phyloP scores from a whole-genome alignment of 2,329 filamentous ascomycete genomes.

The Pyrenochaeta sp. region DNA sequence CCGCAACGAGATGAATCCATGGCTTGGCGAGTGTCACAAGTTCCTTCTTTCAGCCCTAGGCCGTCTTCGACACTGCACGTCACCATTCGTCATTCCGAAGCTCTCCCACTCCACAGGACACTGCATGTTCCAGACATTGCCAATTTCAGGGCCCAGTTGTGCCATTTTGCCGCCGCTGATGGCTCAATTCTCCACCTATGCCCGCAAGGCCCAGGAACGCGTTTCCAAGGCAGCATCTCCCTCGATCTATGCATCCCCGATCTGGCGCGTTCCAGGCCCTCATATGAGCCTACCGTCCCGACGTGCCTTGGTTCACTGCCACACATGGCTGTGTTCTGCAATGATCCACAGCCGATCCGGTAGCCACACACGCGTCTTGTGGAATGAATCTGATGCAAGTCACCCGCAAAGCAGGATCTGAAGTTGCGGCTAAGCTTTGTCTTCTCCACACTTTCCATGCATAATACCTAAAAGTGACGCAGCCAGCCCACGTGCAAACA shows the following conservation, averaged over 20 bases:
- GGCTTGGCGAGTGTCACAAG: not conserved
- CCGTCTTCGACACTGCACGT: conserved; percentile 9
- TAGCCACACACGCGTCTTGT: conserved; percentile 4
- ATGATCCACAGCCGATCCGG: conserved; percentile 12
- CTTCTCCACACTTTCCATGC: conserved; percentile 29
- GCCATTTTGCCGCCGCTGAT: conserved; percentile 5
- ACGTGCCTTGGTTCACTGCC: conserved; percentile 23
- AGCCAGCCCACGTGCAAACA: conserved; percentile 24
- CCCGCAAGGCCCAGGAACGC: conserved; percentile 11
- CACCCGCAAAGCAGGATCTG: conserved; percentile 30
- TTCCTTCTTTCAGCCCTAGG: not conserved
- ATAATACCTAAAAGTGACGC: conserved; percentile 33
- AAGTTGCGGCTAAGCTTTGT: conserved; percentile 31
- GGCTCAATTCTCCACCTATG: conserved; percentile 19
- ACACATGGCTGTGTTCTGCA: conserved; percentile 23
- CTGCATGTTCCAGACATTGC: conserved; percentile 1
- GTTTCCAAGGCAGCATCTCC: conserved; percentile 9
- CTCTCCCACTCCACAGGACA: not conserved
- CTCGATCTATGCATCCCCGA: conserved; percentile 6
- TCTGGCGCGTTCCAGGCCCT: conserved; percentile 22
- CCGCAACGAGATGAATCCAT: not conserved
- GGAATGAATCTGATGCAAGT: conserved; percentile 7
- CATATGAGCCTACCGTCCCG: conserved; percentile 9
- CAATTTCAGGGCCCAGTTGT: conserved; percentile 6
- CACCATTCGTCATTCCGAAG: conserved; percentile 10